Base-by-base conservation (phyloP, 805 yeast species). In the Sugiyamaella qingdaonensis region DNA sequence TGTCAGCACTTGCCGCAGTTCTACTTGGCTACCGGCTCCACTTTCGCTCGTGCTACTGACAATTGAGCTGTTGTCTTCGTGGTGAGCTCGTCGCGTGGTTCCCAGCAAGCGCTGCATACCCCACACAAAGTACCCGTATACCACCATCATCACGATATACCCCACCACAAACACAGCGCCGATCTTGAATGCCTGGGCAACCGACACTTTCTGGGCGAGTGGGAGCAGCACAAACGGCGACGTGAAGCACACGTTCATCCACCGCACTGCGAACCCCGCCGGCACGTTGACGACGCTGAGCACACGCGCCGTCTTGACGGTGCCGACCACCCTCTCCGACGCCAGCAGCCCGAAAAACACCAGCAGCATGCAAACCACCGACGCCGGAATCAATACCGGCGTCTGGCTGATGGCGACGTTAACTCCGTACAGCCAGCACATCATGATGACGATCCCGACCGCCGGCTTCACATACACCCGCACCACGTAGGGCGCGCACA, bases 181-280 rank as follows among this genome's bases (percentile, higher is more conserved):
- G 35, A 86, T 86, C 49, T 82, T 82, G 59, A 84, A 72, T 10
- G 88, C 87, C 59, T 86, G 92, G 19, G 76, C 78, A 42, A 82
- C 83, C 14, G 83, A 73, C 46, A 87, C 82, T 55, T 78, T 78
- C n/a, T 78, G 77, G 10, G 88, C 78, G 50, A 86, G 73, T 0
- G 92, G 92, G 33, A 86, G 73, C 0, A 84, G 78, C 35, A 86
- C 80, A 63, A 87, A 86, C 0, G 90, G 82, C 0, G 94, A 92
- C 0, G 88, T 81, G 73, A 86, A 87, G 63, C 83, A 85, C 4
- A 85, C 77, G 64, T 84, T 85, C 68, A 87, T 87, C 92, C 94
- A 86, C 52, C 85, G 75, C 48, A 86, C 72, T 1, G 85, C 74
- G 65, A 85, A 84, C 56, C 85, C 85, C 70, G 79, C 78, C 13